Evolutionary conservation across 1,284 basidiomycete species (phyloP).

Genomic region (Golubevia sp.): DNA sequence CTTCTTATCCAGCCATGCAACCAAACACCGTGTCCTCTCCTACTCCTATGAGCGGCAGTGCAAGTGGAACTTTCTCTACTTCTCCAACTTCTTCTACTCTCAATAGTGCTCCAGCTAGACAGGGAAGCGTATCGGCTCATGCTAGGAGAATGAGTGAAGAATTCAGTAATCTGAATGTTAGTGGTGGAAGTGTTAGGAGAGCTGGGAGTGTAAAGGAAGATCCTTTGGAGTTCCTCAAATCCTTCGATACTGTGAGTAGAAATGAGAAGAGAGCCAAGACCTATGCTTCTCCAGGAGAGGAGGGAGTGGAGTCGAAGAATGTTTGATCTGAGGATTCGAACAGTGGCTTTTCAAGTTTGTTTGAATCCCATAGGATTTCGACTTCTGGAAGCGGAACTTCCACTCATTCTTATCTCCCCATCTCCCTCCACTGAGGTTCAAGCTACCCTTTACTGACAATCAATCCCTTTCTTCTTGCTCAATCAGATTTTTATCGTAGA

Average conservation of each 20-base stretch:
- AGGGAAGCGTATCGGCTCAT: constrained; percentile 8
- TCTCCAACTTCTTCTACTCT: background rate
- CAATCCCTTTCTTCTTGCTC: background rate
- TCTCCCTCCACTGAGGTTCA: background rate
- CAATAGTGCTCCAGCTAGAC: background rate
- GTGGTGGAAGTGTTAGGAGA: background rate
- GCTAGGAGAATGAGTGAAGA: constrained; percentile 8
- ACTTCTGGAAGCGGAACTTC: background rate
- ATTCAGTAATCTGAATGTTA: background rate
- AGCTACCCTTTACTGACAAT: background rate
- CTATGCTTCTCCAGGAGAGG: background rate
- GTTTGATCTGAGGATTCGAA: no score
- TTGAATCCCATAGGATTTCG: no score
- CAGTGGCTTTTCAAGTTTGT: no score
- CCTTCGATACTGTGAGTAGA: constrained; percentile 20
- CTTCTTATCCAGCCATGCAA: background rate
- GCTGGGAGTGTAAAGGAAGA: constrained; percentile 9
- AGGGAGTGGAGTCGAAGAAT: no score
- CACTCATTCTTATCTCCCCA: background rate
- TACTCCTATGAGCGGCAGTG: background rate
- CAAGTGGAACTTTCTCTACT: background rate
- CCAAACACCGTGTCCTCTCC: no score
- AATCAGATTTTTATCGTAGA: constrained; percentile 27
- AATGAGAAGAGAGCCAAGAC: no score
- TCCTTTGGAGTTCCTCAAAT: constrained; percentile 12